Conservation (phyloP, 1,139 yeast genomes). For the Sugiyamaella neomexicana region DNA sequence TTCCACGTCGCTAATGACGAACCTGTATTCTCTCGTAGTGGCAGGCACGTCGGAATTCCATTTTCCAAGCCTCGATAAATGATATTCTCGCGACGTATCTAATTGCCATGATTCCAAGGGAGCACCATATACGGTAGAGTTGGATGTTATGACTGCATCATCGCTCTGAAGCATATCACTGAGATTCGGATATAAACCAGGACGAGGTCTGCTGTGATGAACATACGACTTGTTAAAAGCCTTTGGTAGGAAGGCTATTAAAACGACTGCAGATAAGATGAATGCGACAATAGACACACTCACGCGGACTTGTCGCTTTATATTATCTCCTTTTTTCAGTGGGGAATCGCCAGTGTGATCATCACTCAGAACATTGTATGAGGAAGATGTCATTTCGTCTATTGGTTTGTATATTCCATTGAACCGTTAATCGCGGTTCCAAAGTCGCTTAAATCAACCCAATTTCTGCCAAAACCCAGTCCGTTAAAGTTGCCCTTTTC, state of each 20-base stretch:
- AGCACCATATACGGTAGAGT: conserved; percentile 28
- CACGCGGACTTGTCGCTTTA: background rate
- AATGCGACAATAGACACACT: background rate
- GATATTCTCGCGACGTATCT: conserved; percentile 36
- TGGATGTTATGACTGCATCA: conserved; percentile 6
- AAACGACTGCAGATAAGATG: background rate
- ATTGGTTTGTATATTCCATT: too few relatives aligned
- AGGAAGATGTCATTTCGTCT: background rate
- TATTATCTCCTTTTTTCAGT: too few relatives aligned
- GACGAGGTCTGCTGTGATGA: background rate
- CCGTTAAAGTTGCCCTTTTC: conserved; percentile 1
- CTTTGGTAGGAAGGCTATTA: background rate
- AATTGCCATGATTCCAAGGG: conserved; percentile 34
- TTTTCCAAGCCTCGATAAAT: conserved; percentile 27
- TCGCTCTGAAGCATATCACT: conserved; percentile 16
- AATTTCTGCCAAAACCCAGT: background rate
- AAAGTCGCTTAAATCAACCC: background rate
- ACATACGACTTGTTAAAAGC: background rate
- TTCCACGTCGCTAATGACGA: conserved; percentile 61
- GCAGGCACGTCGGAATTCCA: conserved; percentile 26
- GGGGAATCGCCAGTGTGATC: background rate
- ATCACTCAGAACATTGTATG: background rate
- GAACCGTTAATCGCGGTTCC: too few relatives aligned
- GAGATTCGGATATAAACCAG: conserved; percentile 13
- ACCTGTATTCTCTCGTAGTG: conserved; percentile 48